Percentiles rank a stretch among this genome's conserved stretches.
phyloP scores from a whole-genome alignment of 805 yeast species.

The Wickerhamomyces strasburgensis region DNA sequence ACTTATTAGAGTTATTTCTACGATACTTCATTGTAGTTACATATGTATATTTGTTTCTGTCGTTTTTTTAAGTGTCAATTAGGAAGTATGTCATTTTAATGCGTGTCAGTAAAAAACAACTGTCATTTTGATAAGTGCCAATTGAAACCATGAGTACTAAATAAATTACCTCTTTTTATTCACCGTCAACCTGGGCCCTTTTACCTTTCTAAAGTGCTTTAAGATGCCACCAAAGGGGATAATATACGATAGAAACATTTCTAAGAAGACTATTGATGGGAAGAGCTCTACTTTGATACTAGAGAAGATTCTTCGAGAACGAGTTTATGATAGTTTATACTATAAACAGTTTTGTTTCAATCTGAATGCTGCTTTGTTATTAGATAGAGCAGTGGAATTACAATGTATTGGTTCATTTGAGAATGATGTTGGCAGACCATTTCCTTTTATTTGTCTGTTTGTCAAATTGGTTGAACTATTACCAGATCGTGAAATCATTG shows the following conservation, averaged over 20 bases:
- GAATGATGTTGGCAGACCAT: constrained; percentile 47
- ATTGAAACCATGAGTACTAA: too few species aligned
- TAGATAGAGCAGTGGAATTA: constrained; percentile 43
- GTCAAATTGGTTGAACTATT: constrained; percentile 72
- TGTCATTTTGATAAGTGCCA: too few species aligned
- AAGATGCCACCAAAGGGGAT: constrained; percentile 3
- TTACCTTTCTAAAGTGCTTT: too few species aligned
- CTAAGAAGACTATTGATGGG: constrained; percentile 31
- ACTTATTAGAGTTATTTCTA: too few species aligned
- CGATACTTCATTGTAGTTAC: too few species aligned
- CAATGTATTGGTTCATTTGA: constrained; percentile 56
- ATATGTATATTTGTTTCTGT: too few species aligned
- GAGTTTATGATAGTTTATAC: constrained; percentile 50
- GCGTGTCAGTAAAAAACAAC: too few species aligned
- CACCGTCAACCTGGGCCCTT: too few species aligned
- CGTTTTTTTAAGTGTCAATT: too few species aligned
- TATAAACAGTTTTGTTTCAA: constrained; percentile 55
- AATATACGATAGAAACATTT: constrained; percentile 18
- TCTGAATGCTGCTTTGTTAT: constrained; percentile 42
- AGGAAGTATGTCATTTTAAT: too few species aligned
- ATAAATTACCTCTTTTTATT: too few species aligned
- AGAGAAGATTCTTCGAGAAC: constrained; percentile 54
- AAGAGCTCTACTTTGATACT: constrained; percentile 45
- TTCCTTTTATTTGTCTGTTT: constrained; percentile 71
- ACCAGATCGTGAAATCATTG: constrained; percentile 56